phyloP scores from a whole-genome alignment of 176 grass and related monocot species.

The Thinopyrum elongatum region DNA sequence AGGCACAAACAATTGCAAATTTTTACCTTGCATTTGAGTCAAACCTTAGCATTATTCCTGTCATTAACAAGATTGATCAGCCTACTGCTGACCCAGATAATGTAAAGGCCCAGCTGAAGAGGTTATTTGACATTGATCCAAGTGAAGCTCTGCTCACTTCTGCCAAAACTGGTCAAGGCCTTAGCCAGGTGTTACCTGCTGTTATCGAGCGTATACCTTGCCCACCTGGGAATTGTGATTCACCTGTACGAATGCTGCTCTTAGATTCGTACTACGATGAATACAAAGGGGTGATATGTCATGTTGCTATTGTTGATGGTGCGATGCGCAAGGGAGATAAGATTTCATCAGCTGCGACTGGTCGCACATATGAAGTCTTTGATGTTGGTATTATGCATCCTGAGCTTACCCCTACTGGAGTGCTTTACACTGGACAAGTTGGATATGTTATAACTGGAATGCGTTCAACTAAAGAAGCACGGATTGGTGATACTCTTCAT shows the following conservation, averaged over 20 bases:
- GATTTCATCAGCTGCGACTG: slow-evolving; percentile 80
- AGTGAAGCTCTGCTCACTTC: slow-evolving; percentile 86
- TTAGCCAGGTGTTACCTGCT: slow-evolving; percentile 77
- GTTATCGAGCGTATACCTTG: slow-evolving; percentile 76
- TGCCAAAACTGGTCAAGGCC: slow-evolving; percentile 92
- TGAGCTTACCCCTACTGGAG: slow-evolving; percentile 87
- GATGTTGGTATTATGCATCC: slow-evolving; percentile 97
- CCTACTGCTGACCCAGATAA: slow-evolving; percentile 93
- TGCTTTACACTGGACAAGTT: slow-evolving; percentile 95
- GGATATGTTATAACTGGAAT: slow-evolving; percentile 96
- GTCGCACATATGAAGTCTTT: slow-evolving; percentile 74
- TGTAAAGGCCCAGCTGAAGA: slow-evolving; percentile 85
- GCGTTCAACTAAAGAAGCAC: slow-evolving; percentile 94
- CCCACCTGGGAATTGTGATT: slow-evolving; percentile 74
- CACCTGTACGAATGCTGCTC: slow-evolving; percentile 85
- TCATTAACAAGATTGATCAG: slow-evolving; percentile 99
- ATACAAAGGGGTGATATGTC: slow-evolving; percentile 98
- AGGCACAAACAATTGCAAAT: slow-evolving; percentile 96
- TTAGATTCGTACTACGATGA: slow-evolving; percentile 98
- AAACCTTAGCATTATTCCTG: slow-evolving; percentile 75
- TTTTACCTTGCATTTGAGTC: slow-evolving; percentile 97
- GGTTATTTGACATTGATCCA: slow-evolving; percentile 88
- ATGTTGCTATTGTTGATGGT: slow-evolving; percentile 95
- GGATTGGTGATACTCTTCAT: slow-evolving; percentile 89
- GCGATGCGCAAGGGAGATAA: slow-evolving; percentile 87